phyloP scores from a whole-genome alignment of 2,329 filamentous ascomycete species.

The Pseudopyricularia javanii region DNA sequence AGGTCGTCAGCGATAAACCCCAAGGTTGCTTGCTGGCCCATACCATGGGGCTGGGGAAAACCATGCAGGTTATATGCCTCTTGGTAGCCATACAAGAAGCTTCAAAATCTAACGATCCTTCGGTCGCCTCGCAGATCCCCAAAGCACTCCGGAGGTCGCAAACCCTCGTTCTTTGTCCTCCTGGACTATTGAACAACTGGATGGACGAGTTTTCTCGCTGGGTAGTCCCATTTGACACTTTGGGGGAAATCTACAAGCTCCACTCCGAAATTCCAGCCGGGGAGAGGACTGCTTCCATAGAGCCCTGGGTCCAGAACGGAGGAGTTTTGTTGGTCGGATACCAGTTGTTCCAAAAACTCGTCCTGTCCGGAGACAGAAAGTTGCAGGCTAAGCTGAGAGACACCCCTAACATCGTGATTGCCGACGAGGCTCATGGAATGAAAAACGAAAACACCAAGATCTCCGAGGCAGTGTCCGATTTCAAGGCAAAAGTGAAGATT shows the following conservation, averaged over 20 bases:
- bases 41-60: constrained; percentile 87
- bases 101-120: constrained; percentile 41
- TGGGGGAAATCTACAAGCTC: constrained; percentile 48
- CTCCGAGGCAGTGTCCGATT: constrained; percentile 38
- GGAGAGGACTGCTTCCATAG: constrained; percentile 32
- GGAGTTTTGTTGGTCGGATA: constrained; percentile 74
- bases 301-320: constrained; percentile 49
- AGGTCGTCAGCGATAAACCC: constrained; percentile 52
- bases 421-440: constrained; percentile 73
- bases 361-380: constrained; percentile 5
- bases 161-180: constrained; percentile 64
- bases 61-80: constrained; percentile 82
- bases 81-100: constrained; percentile 62
- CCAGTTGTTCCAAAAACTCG: constrained; percentile 42
- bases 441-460: constrained; percentile 52
- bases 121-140: constrained; percentile 56
- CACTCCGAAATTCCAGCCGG: constrained; percentile 22
- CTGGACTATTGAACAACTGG: constrained; percentile 73
- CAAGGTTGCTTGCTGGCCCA: constrained; percentile 78
- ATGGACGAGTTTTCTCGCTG: constrained; percentile 62
- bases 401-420: constrained; percentile 60
- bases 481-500: constrained; percentile 60
- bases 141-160: constrained; percentile 45
- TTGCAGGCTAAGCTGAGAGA: constrained; percentile 35
- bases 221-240: constrained; percentile 36